Evolutionary conservation across 1,284 basidiomycete genomes (phyloP).

Genomic region (Leccinum huronense): DNA sequence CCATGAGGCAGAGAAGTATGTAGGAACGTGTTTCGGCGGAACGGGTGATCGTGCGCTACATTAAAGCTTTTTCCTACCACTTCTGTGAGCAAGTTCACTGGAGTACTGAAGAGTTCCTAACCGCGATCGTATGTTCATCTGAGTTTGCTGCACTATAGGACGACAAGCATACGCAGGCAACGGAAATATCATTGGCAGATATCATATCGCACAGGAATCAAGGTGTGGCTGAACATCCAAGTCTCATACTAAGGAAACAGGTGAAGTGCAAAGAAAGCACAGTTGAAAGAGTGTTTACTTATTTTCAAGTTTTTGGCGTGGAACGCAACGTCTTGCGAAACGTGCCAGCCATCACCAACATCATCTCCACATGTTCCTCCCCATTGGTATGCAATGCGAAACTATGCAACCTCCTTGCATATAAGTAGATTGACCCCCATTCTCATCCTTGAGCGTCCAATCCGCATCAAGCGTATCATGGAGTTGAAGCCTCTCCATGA

Average conservation of each 20-base stretch:
- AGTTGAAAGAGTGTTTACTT: background rate
- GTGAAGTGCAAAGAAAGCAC: background rate
- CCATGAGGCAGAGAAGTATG: background rate
- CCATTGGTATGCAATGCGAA: background rate
- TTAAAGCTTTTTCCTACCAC: background rate
- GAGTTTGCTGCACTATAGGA: background rate
- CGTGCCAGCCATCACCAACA: background rate
- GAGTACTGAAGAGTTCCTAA: background rate
- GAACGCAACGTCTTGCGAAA: no score
- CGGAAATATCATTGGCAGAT: no score
- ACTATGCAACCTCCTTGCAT: background rate
- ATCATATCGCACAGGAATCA: background rate
- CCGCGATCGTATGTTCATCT: background rate
- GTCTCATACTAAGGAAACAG: background rate
- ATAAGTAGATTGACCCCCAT: background rate
- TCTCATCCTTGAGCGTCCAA: slow-evolving; percentile 13
- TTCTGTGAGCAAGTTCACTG: no score
- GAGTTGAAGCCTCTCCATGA: slow-evolving; percentile 18
- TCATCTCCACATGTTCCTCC: background rate
- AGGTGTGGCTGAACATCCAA: background rate
- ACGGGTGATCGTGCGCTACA: background rate
- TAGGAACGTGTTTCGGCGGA: background rate
- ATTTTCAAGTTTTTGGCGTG: no score
- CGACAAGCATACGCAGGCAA: no score
- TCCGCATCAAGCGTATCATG: slow-evolving; percentile 9